Conservation (phyloP, 1,284 basidiomycete species). For the Cystobasidiaceae sp. region DNA sequence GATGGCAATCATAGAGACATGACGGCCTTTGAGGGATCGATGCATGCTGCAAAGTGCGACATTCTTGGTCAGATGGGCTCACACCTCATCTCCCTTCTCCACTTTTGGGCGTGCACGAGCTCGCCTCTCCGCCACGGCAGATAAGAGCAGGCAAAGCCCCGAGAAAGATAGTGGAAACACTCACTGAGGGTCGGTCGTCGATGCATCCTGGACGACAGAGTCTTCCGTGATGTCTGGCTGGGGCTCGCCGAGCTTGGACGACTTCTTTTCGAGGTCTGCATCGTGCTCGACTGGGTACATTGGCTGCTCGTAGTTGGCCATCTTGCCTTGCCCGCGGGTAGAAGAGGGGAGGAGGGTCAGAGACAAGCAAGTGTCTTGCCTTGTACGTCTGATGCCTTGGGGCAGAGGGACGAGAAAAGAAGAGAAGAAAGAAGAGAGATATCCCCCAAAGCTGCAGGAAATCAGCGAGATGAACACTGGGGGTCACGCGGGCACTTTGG, state of each 20-base stretch:
- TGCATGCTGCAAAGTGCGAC: conserved; percentile 5
- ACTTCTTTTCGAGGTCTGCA: conserved; percentile 14
- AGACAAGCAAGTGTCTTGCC: too few species aligned
- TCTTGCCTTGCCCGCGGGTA: background rate
- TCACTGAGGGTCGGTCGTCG: conserved; percentile 25
- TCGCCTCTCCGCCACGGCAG: too few species aligned
- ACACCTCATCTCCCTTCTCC: background rate
- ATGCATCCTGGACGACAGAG: conserved; percentile 2
- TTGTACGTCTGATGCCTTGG: too few species aligned
- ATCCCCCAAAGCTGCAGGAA: too few species aligned
- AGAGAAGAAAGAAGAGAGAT: too few species aligned
- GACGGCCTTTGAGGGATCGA: conserved; percentile 16
- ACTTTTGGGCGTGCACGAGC: too few species aligned
- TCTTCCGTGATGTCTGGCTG: conserved; percentile 10
- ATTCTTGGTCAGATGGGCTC: background rate
- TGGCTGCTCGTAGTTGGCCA: conserved; percentile 11
- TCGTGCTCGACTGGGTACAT: background rate
- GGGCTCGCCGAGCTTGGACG: conserved; percentile 7
- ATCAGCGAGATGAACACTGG: too few species aligned
- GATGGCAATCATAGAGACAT: conserved; percentile 31
- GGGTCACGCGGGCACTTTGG: too few species aligned
- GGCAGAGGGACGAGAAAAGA: too few species aligned
- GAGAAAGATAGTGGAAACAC: background rate
- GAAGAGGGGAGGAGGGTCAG: background rate
- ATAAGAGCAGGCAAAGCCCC: background rate